Evolutionary conservation across 2,329 filamentous ascomycete species (phyloP).

Genomic region (Cryphonectria nitschkei): DNA sequence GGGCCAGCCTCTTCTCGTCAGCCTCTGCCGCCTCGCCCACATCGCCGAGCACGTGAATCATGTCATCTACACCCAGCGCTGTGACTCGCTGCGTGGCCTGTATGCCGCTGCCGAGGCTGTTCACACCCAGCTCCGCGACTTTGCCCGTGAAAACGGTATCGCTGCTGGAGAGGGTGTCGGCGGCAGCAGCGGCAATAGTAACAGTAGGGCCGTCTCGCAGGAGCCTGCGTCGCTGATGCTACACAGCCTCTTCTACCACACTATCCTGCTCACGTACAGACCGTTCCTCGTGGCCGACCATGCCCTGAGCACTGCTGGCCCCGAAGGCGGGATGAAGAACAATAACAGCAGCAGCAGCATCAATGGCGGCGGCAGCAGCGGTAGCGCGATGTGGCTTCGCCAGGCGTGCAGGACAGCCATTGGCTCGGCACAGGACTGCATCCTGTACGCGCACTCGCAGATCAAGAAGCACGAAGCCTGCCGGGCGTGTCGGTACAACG

Average conservation of each 20-base stretch:
- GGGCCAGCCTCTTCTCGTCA: conserved; percentile 30
- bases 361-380: background rate
- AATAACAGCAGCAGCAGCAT: background rate
- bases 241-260: conserved; percentile 30
- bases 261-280: conserved; percentile 33
- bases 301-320: conserved; percentile 29
- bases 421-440: conserved; percentile 37
- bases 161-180: conserved; percentile 23
- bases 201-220: conserved; percentile 11
- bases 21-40: conserved; percentile 31
- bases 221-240: conserved; percentile 27
- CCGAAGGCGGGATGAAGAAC: background rate
- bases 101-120: conserved; percentile 34
- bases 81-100: conserved; percentile 35
- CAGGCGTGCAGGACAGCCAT: conserved; percentile 37
- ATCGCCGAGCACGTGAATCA: conserved; percentile 30
- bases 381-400: conserved; percentile 36
- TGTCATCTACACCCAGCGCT: conserved; percentile 35
- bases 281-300: conserved; percentile 36
- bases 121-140: conserved; percentile 33
- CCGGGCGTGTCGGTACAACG: conserved; percentile 28
- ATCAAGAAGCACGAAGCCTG: conserved; percentile 27
- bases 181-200: background rate
- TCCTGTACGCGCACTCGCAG: conserved; percentile 31
- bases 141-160: conserved; percentile 31